Evolutionary conservation across 495 filamentous ascomycete genomes (phyloP).

Genomic region (Rhizodiscina lignyota): DNA sequence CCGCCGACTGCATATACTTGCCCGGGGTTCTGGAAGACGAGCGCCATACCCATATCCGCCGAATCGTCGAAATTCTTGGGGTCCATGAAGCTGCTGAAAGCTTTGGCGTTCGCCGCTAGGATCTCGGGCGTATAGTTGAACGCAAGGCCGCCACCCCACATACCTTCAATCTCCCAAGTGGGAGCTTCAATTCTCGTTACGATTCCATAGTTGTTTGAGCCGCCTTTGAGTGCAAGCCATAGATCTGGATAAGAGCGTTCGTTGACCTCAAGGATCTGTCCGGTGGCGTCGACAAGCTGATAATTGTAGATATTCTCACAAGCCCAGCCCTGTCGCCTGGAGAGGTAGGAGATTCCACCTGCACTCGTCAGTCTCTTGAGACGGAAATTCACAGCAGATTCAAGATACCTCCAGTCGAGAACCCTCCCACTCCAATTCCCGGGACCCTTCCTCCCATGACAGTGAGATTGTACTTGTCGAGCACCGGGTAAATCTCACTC

Average conservation of each 20-base stretch:
- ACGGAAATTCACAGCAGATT: too few relatives aligned
- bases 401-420: slow-evolving; percentile 15
- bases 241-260: slow-evolving; percentile 25
- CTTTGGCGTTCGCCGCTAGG: too few relatives aligned
- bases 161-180: slow-evolving; percentile 2
- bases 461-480: slow-evolving; percentile 8
- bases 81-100: too few relatives aligned
- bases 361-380: too few relatives aligned
- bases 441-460: slow-evolving; percentile 13
- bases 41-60: too few relatives aligned
- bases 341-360: slow-evolving; percentile 31
- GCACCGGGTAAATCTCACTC: slow-evolving; percentile 10
- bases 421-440: slow-evolving; percentile 11
- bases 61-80: too few relatives aligned
- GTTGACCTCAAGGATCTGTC: slow-evolving; percentile 25
- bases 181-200: slow-evolving; percentile 6
- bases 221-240: slow-evolving; percentile 31
- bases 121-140: slow-evolving; percentile 4
- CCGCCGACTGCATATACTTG: too few relatives aligned
- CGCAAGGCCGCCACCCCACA: slow-evolving; percentile 1
- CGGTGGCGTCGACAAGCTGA: slow-evolving; percentile 40
- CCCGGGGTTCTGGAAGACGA: too few relatives aligned
- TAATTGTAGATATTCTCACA: slow-evolving; percentile 35
- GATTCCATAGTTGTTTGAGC: slow-evolving; percentile 16
- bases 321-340: slow-evolving; percentile 28